Evolutionary conservation across 768 basidiomycete genomes (phyloP).

Genomic region (Auricularia auricula-judae): DNA sequence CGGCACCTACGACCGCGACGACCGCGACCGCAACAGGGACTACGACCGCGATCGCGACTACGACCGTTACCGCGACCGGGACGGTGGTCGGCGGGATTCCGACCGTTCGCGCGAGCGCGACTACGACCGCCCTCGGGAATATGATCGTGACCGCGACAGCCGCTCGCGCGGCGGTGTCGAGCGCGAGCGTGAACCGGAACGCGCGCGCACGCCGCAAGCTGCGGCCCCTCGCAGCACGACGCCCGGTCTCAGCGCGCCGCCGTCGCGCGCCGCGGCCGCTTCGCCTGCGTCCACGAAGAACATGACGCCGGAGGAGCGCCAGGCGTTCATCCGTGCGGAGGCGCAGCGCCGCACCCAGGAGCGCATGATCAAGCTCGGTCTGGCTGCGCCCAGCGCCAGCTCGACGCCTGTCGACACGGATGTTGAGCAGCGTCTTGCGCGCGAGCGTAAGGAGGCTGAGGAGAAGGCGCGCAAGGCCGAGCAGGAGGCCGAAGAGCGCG

Average conservation of each 20-base stretch:
- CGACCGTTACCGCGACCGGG: constrained; percentile 25
- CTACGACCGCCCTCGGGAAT: constrained; percentile 17
- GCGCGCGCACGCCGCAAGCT: constrained; percentile 30
- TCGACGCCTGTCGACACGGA: constrained; percentile 48
- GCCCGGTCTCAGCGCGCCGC: constrained; percentile 1
- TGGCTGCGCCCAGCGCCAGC: constrained; percentile 31
- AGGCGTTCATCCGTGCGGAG: constrained; percentile 65
- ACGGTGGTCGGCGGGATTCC: constrained; percentile 1
- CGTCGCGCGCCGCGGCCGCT: constrained; percentile 13
- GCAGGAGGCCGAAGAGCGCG: constrained; percentile 69
- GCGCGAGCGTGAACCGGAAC: neutral
- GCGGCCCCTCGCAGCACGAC: constrained; percentile 39
- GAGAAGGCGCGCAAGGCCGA: constrained; percentile 73
- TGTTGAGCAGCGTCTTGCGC: constrained; percentile 74
- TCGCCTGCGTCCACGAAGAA: constrained; percentile 53
- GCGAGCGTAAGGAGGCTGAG: constrained; percentile 86
- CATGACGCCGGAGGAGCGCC: constrained; percentile 79
- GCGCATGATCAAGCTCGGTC: constrained; percentile 76
- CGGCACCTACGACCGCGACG: constrained; percentile 37
- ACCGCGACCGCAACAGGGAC: constrained; percentile 26
- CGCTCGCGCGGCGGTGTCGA: constrained; percentile 10
- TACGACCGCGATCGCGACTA: constrained; percentile 30
- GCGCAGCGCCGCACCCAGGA: constrained; percentile 75
- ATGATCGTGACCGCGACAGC: constrained; percentile 1
- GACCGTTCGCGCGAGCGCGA: constrained; percentile 6